Percentiles rank a stretch among this genome's conserved stretches.
Conservation (phyloP, 2,329 filamentous ascomycete species). For the Pseudopyrenochaeta lycopersici region DNA sequence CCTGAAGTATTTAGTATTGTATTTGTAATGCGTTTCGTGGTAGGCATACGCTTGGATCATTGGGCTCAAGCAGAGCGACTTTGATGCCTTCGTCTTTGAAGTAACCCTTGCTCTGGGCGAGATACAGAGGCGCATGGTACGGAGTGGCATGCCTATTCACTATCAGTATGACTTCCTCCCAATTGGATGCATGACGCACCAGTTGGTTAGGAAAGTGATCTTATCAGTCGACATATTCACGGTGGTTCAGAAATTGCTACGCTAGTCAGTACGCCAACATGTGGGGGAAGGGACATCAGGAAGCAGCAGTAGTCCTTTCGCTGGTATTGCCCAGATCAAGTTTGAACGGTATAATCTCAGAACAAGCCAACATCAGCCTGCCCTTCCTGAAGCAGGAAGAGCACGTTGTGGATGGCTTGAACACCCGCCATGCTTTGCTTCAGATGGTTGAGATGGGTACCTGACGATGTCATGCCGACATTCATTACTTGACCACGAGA, state of each 20-base stretch:
- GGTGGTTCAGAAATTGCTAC: conserved; percentile 57
- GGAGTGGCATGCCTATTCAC: conserved; percentile 77
- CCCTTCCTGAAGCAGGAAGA: neutral
- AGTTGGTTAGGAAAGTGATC: conserved; percentile 86
- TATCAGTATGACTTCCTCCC: conserved; percentile 9
- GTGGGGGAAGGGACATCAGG: conserved; percentile 48
- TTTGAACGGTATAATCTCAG: conserved; percentile 70
- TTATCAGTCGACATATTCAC: conserved; percentile 80
- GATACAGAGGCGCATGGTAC: conserved; percentile 80
- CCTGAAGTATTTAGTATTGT: conserved; percentile 50
- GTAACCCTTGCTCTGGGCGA: conserved; percentile 78
- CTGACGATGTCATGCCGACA: conserved; percentile 19
- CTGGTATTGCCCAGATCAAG: conserved; percentile 90
- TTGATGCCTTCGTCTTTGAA: conserved; percentile 80
- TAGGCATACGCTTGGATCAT: conserved; percentile 72
- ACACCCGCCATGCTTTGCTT: conserved; percentile 33
- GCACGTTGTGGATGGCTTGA: conserved; percentile 8
- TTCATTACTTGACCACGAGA: conserved; percentile 19
- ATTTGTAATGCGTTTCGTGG: neutral
- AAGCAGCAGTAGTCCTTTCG: conserved; percentile 84
- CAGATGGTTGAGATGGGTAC: conserved; percentile 28
- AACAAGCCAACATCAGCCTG: conserved; percentile 13
- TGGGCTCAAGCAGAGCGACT: conserved; percentile 79
- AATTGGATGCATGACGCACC: conserved; percentile 59
- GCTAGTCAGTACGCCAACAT: conserved; percentile 34